Conservation (phyloP, 169 alveolate genomes). For the Cryptosporidium ryanae region DNA sequence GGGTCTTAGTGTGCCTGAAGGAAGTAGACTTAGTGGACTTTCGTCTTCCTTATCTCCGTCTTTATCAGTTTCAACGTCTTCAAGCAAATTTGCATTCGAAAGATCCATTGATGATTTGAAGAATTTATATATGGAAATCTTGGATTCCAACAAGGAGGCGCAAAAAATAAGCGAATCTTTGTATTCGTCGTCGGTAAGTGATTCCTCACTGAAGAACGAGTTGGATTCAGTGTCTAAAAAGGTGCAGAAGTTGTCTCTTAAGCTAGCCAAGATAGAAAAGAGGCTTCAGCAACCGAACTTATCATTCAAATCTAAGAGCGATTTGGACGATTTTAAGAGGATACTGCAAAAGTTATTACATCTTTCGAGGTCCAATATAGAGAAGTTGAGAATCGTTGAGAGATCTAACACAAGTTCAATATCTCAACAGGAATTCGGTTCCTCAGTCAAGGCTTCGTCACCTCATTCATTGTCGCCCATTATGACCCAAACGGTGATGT, state of each 20-base stretch:
- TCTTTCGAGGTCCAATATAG: not conserved
- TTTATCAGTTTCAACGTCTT: not conserved
- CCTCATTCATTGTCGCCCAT: conserved; percentile 55
- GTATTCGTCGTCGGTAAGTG: conserved; percentile 25
- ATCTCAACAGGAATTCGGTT: not conserved
- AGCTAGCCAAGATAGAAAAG: conserved; percentile 15
- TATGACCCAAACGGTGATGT: conserved; percentile 17
- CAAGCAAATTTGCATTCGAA: conserved; percentile 31
- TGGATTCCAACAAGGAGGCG: conserved; percentile 23
- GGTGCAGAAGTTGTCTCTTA: conserved; percentile 12
- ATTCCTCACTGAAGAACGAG: conserved; percentile 41
- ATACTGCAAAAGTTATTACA: conserved; percentile 12
- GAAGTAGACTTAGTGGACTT: not conserved
- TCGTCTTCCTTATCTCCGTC: conserved; percentile 27
- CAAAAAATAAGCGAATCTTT: not conserved
- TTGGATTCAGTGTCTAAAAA: conserved; percentile 31
- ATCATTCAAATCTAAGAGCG: conserved; percentile 27
- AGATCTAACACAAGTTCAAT: not conserved
- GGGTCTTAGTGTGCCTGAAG: conserved; percentile 11
- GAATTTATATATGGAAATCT: conserved; percentile 15
- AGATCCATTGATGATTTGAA: conserved; percentile 20
- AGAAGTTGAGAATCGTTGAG: conserved; percentile 14
- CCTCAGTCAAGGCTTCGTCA: conserved; percentile 11
- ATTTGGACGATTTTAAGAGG: conserved; percentile 35
- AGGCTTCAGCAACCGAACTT: conserved; percentile 55